These are phyloP conservation scores for Cyberlindnera americana DNA, from an alignment of 805 yeast genomes.

Conservation along the genomic window DNA sequence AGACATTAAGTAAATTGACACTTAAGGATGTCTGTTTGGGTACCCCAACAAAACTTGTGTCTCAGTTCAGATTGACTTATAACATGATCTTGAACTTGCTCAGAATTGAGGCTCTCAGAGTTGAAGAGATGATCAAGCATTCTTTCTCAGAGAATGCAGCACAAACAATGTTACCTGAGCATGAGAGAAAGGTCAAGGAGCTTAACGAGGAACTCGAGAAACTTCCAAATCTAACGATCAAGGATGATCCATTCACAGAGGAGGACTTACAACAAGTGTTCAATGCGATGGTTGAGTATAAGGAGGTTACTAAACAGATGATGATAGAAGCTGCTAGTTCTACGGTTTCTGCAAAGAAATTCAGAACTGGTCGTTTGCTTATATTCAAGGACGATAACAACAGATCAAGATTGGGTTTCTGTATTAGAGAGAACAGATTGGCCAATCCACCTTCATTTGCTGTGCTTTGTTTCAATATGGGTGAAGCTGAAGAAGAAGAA, in stretches of 20 bases:
- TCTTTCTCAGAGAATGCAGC: slow-evolving; percentile 90
- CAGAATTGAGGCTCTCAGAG: slow-evolving; percentile 89
- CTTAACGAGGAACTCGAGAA: slow-evolving; percentile 44
- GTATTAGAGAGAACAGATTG: slow-evolving; percentile 37
- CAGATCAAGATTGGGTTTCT: slow-evolving; percentile 46
- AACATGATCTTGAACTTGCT: slow-evolving; percentile 90
- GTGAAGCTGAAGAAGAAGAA: slow-evolving; percentile 28
- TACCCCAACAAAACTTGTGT: slow-evolving; percentile 80
- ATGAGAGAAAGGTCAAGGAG: slow-evolving; percentile 59
- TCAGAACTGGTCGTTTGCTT: slow-evolving; percentile 54
- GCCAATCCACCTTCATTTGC: slow-evolving; percentile 24
- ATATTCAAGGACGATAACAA: slow-evolving; percentile 50
- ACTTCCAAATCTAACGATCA: slow-evolving; percentile 31
- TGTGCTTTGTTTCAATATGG: slow-evolving; percentile 45
- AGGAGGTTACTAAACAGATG: slow-evolving; percentile 41
- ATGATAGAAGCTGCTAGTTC: slow-evolving; percentile 45
- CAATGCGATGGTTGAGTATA: slow-evolving; percentile 43
- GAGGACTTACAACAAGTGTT: slow-evolving; percentile 44
- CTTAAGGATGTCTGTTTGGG: slow-evolving; percentile 85
- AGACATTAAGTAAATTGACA: slow-evolving; percentile 52
- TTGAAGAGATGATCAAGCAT: slow-evolving; percentile 97
- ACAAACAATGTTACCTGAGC: slow-evolving; percentile 83
- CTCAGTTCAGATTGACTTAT: slow-evolving; percentile 92
- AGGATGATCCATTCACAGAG: slow-evolving; percentile 35
- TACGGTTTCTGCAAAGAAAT: slow-evolving; percentile 43